Percentiles rank a stretch among this genome's conserved stretches.
Evolutionary conservation across 345 rosid genomes (phyloP).

Genomic region (Cardamine resedifolia): DNA sequence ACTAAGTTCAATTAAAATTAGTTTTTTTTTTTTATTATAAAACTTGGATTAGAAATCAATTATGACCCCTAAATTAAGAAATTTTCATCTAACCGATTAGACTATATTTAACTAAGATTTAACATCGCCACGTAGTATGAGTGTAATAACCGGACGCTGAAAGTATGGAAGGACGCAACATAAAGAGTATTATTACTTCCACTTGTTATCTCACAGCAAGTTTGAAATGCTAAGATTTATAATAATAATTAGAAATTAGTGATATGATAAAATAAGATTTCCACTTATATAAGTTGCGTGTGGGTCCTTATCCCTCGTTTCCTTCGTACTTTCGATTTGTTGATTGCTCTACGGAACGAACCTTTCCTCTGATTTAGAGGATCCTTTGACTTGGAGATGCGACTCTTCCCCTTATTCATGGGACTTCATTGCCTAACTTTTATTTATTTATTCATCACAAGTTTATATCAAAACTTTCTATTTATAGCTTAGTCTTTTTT

Average conservation of each 20-base stretch:
- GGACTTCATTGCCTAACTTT: not conserved
- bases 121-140: slow-evolving; percentile 18
- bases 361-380: slow-evolving; percentile 30
- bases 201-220: slow-evolving; percentile 23
- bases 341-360: slow-evolving; percentile 31
- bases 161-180: slow-evolving; percentile 27
- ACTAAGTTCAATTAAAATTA: not conserved
- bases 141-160: slow-evolving; percentile 23
- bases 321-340: slow-evolving; percentile 32
- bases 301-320: slow-evolving; percentile 31
- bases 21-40: not conserved
- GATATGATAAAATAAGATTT: not conserved
- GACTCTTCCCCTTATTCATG: slow-evolving; percentile 32
- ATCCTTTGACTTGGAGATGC: slow-evolving; percentile 24
- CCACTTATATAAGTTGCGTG: slow-evolving; percentile 27
- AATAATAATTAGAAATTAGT: not conserved
- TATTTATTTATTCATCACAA: not conserved
- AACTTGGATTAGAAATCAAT: not conserved
- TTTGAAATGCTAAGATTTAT: slow-evolving; percentile 1
- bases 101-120: not conserved
- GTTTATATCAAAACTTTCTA: not conserved
- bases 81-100: not conserved
- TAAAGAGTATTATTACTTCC: slow-evolving; percentile 20
- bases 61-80: not conserved
- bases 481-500: not conserved